phyloP scores from a whole-genome alignment of 768 basidiomycete genomes.

The Imleria badia region DNA sequence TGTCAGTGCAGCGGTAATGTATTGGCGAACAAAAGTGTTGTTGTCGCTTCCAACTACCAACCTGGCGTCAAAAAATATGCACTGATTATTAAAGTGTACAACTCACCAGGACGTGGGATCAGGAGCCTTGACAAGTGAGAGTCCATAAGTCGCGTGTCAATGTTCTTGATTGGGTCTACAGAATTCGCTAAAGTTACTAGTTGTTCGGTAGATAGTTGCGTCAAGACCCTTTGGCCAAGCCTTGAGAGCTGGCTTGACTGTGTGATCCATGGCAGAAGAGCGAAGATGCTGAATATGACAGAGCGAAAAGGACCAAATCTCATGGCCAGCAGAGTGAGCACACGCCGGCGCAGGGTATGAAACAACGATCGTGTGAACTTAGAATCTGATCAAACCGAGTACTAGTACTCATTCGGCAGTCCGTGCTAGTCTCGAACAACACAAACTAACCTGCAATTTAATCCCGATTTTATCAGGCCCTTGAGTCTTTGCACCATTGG shows the following conservation, averaged over 20 bases:
- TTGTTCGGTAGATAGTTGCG: slow-evolving; percentile 48
- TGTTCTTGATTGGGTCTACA: slow-evolving; percentile 64
- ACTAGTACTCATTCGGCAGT: too few species aligned
- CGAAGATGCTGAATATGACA: slow-evolving; percentile 9
- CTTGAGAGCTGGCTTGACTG: slow-evolving; percentile 30
- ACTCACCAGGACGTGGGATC: slow-evolving; percentile 79
- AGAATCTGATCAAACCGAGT: too few species aligned
- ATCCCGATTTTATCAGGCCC: too few species aligned
- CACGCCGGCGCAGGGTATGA: too few species aligned
- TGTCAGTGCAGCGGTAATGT: slow-evolving; percentile 72
- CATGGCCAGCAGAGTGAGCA: slow-evolving; percentile 21
- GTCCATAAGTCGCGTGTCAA: slow-evolving; percentile 62
- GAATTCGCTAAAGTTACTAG: slow-evolving; percentile 50
- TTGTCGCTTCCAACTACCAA: slow-evolving; percentile 65
- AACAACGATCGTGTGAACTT: slow-evolving; percentile 16
- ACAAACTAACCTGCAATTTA: too few species aligned
- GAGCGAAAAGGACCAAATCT: slow-evolving; percentile 8
- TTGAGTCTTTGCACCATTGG: too few species aligned
- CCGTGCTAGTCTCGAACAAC: too few species aligned
- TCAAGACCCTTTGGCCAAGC: slow-evolving; percentile 38
- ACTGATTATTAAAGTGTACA: neutral
- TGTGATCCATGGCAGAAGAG: slow-evolving; percentile 22
- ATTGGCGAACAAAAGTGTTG: slow-evolving; percentile 78
- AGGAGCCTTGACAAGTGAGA: slow-evolving; percentile 83
- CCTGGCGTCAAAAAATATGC: neutral